Conservation (phyloP, 1,139 yeast genomes). For the Hyphopichia pseudoburtonii region DNA sequence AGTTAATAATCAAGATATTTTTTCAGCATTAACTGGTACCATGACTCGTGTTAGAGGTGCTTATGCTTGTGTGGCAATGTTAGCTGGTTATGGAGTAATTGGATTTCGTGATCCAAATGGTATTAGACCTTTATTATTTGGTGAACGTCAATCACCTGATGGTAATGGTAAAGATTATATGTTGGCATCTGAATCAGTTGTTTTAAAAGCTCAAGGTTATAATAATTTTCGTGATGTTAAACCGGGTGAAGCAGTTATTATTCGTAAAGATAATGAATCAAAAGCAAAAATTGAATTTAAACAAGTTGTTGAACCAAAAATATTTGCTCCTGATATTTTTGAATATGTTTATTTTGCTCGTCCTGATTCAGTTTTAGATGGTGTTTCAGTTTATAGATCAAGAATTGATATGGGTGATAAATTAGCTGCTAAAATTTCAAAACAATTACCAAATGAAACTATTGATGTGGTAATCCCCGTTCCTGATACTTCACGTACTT, state of each 20-base stretch:
- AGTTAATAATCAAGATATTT: constrained; percentile 87
- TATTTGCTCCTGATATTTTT: constrained; percentile 92
- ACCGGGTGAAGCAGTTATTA: constrained; percentile 97
- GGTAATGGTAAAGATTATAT: constrained; percentile 88
- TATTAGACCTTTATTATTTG: constrained; percentile 84
- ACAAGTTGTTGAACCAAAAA: constrained; percentile 77
- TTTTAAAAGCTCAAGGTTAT: constrained; percentile 90
- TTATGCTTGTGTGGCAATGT: constrained; percentile 90
- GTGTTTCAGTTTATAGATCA: constrained; percentile 89
- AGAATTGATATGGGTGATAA: constrained; percentile 93
- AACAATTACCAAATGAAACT: constrained; percentile 43
- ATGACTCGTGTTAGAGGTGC: constrained; percentile 86
- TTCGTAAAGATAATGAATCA: constrained; percentile 59
- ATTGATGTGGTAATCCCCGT: constrained; percentile 97
- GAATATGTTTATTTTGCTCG: constrained; percentile 98
- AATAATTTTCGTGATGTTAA: constrained; percentile 72
- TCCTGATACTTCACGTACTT: constrained; percentile 94
- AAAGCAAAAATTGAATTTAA: constrained; percentile 63
- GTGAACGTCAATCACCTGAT: constrained; percentile 68
- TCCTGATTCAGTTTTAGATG: constrained; percentile 95
- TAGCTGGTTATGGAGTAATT: constrained; percentile 93
- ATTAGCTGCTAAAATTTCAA: constrained; percentile 70
- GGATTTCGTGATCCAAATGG: constrained; percentile 98
- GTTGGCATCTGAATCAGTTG: constrained; percentile 96
- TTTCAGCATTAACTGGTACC: constrained; percentile 81